Percentiles rank a stretch among this genome's conserved stretches.
phyloP scores from a whole-genome alignment of 306 rosid species.

The Hippophae tibetana region DNA sequence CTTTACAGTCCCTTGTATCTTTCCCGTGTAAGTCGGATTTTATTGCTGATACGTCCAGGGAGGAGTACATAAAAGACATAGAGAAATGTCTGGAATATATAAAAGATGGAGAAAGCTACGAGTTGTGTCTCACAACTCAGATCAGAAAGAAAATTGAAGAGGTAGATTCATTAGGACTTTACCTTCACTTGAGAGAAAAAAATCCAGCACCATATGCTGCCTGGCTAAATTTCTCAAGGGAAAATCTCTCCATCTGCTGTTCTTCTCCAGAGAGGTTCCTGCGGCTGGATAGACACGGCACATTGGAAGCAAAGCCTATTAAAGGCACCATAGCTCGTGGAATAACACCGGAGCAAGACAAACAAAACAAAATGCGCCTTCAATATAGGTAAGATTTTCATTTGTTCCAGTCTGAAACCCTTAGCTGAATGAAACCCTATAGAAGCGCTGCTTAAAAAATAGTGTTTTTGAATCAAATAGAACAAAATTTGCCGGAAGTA shows the following conservation, averaged over 20 bases:
- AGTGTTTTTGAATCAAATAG: too few relatives aligned
- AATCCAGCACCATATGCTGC: conserved; percentile 99
- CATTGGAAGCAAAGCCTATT: conserved; percentile 94
- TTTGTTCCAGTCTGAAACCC: conserved; percentile 3
- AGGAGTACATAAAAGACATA: conserved; percentile 62
- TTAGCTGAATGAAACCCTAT: too few relatives aligned
- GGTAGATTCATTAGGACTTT: conserved; percentile 54
- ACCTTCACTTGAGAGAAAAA: conserved; percentile 75
- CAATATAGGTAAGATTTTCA: conserved; percentile 55
- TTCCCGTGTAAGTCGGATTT: conserved; percentile 37
- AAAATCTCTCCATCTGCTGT: conserved; percentile 64
- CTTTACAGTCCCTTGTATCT: conserved; percentile 18
- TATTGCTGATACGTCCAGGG: conserved; percentile 60
- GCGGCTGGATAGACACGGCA: conserved; percentile 54
- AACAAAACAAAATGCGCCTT: conserved; percentile 51
- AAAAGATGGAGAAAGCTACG: conserved; percentile 93
- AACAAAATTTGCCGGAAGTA: too few relatives aligned
- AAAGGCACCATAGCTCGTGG: conserved; percentile 96
- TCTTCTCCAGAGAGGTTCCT: conserved; percentile 97
- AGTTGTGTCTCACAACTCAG: conserved; percentile 93
- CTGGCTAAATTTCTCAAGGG: conserved; percentile 83
- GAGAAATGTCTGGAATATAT: conserved; percentile 70
- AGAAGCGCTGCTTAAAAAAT: too few relatives aligned
- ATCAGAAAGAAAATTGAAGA: conserved; percentile 50
- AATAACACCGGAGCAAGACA: conserved; percentile 60